A percentile compares a stretch with the other conserved stretches of the same genome.
Conservation (phyloP, 2,329 filamentous ascomycete genomes). For the Paecilomyces niveus region DNA sequence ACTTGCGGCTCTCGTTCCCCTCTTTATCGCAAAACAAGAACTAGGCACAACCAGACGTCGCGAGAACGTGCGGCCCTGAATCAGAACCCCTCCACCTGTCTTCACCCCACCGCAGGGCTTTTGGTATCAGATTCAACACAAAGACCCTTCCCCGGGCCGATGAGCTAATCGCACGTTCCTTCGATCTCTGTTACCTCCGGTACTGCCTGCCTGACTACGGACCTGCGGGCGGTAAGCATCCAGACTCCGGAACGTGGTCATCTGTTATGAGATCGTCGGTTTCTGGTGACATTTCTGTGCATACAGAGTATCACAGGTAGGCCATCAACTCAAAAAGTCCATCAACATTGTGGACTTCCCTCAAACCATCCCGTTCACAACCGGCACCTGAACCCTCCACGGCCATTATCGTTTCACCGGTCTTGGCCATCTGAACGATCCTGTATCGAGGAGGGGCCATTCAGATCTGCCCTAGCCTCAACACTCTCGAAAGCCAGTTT, state of each 20-base stretch:
- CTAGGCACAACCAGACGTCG: background rate
- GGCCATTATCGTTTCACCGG: background rate
- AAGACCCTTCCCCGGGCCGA: background rate
- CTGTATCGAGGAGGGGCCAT: background rate
- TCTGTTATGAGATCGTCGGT: background rate
- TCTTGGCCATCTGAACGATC: background rate
- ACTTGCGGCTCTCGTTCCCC: background rate
- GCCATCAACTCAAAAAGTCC: background rate
- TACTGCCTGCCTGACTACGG: background rate
- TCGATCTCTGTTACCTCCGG: background rate
- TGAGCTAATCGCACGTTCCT: background rate
- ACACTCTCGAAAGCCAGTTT: background rate
- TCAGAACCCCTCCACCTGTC: background rate
- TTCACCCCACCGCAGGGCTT: background rate
- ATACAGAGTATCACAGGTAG: background rate
- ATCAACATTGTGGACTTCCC: background rate
- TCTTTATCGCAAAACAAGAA: constrained; percentile 1
- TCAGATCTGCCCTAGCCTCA: background rate
- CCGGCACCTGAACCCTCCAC: background rate
- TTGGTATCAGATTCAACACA: background rate
- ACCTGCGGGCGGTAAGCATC: constrained; percentile 1
- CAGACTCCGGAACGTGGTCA: background rate
- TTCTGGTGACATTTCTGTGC: background rate
- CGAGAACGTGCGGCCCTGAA: background rate
- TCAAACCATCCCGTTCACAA: background rate